Base-by-base conservation (phyloP, 176 grass and related monocot genomes). In the Musa beccarii region DNA sequence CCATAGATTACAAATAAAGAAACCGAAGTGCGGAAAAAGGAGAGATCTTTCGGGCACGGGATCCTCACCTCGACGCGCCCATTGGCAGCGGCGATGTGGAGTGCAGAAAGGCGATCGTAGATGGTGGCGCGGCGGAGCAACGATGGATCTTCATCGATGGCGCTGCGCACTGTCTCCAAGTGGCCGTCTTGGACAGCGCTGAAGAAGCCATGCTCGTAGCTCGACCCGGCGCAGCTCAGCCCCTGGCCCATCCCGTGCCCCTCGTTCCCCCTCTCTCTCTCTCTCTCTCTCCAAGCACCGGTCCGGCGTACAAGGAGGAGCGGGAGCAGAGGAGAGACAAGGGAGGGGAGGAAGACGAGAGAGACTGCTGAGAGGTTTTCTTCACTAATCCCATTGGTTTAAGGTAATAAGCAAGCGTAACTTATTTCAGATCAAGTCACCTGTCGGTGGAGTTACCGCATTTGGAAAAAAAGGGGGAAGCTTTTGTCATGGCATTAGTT, bases 41-140 rank as follows among this genome's bases (percentile, higher is more conserved):
- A 24, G 78, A 51, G 49, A 66, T 26, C 34, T 72, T 66, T 59
- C 25, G 75, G 21, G 81, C 14, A n/a, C 72, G 54, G 10, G 10
- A 19, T 16, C 8, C 51, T 12, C 9, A 97, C 94, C 90, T 89
- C 82, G 64, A 93, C 54, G 26, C 72, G 87, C 2, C 94, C 94
- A 80, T 93, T 93, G 63, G 90, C 88, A 72, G 94, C 88, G 72
- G 86, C 90, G 84, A 97, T 85, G 82, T 97, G 94, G 49, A 93
- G 88, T 53, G 86, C 82, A 49, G 84, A 97, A 54, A 90, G 70
- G 23, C 94, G 94, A 78, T 90, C 87, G 82, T 90, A 97, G 75
- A 88, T 70, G 5, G 90, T 91, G 52, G 80, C 43, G 61, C 84
- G 86, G 75, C 19, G 74, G 17, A 85, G 79, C 64, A 97, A 77